Conservation (phyloP, 495 filamentous ascomycete species). For the Aspergillus wentii region DNA sequence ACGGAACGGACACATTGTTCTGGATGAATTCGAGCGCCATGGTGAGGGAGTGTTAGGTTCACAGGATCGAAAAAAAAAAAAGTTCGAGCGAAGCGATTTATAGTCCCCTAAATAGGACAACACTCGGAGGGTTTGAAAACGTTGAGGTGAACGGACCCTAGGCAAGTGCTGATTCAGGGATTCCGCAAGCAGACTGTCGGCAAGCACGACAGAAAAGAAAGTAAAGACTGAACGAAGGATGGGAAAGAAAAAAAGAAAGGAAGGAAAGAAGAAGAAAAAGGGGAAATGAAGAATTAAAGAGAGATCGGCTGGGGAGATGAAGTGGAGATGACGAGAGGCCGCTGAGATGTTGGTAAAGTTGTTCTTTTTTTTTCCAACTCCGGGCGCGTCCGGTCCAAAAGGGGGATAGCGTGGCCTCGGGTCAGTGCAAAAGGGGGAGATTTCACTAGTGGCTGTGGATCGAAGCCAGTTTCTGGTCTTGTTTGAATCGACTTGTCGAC, state of each 20-base stretch:
- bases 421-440: slow-evolving; percentile 2
- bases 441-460: background rate
- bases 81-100: slow-evolving; percentile 2
- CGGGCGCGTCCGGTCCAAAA: slow-evolving; percentile 28
- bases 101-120: too few relatives aligned
- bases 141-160: too few relatives aligned
- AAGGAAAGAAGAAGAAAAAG: slow-evolving; percentile 9
- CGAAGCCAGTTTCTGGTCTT: too few relatives aligned
- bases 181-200: slow-evolving; percentile 2
- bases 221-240: slow-evolving; percentile 26
- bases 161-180: background rate
- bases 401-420: slow-evolving; percentile 21
- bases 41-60: slow-evolving; percentile 9
- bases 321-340: slow-evolving; percentile 10
- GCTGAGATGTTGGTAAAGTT: slow-evolving; percentile 13
- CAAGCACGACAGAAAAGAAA: slow-evolving; percentile 10
- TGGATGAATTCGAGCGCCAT: slow-evolving; percentile 55
- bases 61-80: slow-evolving; percentile 2
- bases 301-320: slow-evolving; percentile 2
- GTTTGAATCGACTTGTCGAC: too few relatives aligned
- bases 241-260: slow-evolving; percentile 17
- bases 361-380: slow-evolving; percentile 22
- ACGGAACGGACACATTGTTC: slow-evolving; percentile 65
- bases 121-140: too few relatives aligned
- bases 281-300: slow-evolving; percentile 1